Evolutionary conservation across 371 early-diverging fungal genomes (phyloP).

Genomic region (Batkoa obscura): DNA sequence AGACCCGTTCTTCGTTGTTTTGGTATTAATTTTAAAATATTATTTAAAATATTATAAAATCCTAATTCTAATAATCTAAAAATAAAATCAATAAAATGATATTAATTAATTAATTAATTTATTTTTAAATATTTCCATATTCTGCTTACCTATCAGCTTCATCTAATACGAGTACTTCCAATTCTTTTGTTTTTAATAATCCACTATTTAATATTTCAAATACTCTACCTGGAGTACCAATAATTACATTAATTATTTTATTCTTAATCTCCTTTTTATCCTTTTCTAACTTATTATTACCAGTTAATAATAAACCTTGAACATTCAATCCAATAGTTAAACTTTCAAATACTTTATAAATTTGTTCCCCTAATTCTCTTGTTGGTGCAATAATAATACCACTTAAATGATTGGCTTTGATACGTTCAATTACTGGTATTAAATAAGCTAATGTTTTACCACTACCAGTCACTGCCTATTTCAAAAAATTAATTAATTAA

Average conservation of each 20-base stretch:
- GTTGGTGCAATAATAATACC: slow-evolving; percentile 92
- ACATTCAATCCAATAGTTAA: slow-evolving; percentile 23
- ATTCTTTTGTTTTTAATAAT: slow-evolving; percentile 50
- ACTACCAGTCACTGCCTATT: slow-evolving; percentile 93
- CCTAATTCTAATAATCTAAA: slow-evolving; percentile 96
- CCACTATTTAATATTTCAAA: slow-evolving; percentile 41
- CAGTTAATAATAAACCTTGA: slow-evolving; percentile 11
- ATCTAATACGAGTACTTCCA: slow-evolving; percentile 79
- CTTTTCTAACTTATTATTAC: neutral
- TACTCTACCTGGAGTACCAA: slow-evolving; percentile 47
- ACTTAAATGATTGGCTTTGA: slow-evolving; percentile 51
- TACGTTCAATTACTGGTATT: slow-evolving; percentile 89
- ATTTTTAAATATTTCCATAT: too few relatives aligned
- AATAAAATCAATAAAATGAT: too few relatives aligned
- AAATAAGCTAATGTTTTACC: slow-evolving; percentile 97
- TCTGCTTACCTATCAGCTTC: slow-evolving; percentile 19
- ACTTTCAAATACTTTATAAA: slow-evolving; percentile 43
- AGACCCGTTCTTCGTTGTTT: slow-evolving; percentile 91
- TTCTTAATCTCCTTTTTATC: neutral
- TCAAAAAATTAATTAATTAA: slow-evolving; percentile 7
- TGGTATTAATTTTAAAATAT: slow-evolving; percentile 63
- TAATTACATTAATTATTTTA: neutral
- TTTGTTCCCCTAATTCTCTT: slow-evolving; percentile 92
- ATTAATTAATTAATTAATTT: too few relatives aligned
- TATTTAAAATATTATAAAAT: slow-evolving; percentile 56